Evolutionary conservation across 306 rosid species (phyloP).

Genomic region (Cucurbita argyrosperma): DNA sequence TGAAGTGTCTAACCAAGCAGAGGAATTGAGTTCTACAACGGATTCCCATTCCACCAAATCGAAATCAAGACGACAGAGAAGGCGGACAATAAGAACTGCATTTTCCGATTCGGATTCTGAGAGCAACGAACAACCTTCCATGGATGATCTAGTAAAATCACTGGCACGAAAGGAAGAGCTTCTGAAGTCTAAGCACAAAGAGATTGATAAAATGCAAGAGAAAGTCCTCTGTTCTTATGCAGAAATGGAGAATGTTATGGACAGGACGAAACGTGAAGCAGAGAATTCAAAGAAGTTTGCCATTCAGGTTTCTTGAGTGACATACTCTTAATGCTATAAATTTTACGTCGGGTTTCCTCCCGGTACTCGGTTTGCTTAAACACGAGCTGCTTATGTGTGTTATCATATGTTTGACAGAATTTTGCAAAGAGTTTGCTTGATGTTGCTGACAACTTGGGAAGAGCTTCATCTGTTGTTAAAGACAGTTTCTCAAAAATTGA

Average conservation of each 20-base stretch:
- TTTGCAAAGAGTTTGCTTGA: conserved; percentile 76
- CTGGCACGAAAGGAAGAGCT: conserved; percentile 55
- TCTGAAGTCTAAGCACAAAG: conserved; percentile 59
- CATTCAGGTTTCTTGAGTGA: conserved; percentile 39
- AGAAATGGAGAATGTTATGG: conserved; percentile 82
- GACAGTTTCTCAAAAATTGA: conserved; percentile 56
- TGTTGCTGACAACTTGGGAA: conserved; percentile 69
- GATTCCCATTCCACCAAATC: background rate
- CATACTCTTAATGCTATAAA: background rate
- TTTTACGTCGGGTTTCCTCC: background rate
- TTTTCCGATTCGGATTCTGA: conserved; percentile 50
- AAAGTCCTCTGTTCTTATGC: conserved; percentile 70
- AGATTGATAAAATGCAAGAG: conserved; percentile 65
- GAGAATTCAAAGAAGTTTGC: conserved; percentile 73
- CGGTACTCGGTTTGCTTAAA: background rate
- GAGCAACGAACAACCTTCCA: conserved; percentile 30
- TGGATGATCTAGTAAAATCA: conserved; percentile 56
- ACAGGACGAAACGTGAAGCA: conserved; percentile 71
- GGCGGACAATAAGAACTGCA: conserved; percentile 19
- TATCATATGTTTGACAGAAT: conserved; percentile 22
- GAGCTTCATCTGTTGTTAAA: conserved; percentile 74
- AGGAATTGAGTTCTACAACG: conserved; percentile 35
- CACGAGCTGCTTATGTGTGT: background rate
- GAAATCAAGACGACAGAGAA: conserved; percentile 11
- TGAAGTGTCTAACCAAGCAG: conserved; percentile 16